Base-by-base conservation (phyloP, 2,329 filamentous ascomycete genomes). In the Claviceps sp. region DNA sequence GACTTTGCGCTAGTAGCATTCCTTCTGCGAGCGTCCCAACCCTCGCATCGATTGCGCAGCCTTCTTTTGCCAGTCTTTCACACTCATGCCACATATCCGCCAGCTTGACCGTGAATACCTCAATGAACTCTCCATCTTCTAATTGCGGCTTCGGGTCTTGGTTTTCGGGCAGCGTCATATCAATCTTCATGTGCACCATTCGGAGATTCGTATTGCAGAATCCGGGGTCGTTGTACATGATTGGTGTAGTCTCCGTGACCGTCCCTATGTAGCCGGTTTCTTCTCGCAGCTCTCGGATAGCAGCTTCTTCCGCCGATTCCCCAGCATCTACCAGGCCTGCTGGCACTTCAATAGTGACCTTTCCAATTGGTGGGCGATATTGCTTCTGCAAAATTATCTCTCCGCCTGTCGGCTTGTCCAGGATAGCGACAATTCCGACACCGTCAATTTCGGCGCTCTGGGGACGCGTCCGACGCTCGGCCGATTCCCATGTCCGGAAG, bases 81-180 rank as follows among this genome's bases (percentile, higher is more conserved):
- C 82, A 82, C 62, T 85, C 81, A 0, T 74, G 74, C 70, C 84
- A 89, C 41, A 91, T 65, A 14, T 75, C 70, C 20, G 67, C 70
- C 44, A 91, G 62, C 5, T 81, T 82, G 7, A 88, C 74, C 8
- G 77, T 79, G 60, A 91, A 90, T 37, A 83, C 82, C 64, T 90
- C 85, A 61, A 91, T 90, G 62, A 89, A 90, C 67, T 91, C 87
- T 56, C 81, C 84, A 26, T 89, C 86, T 63, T 91, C 86, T 6
- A 90, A 72, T 62, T 85, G 70, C 0, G 86, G 82, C 64, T 81
- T 74, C 1, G 79, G 80, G 50, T 85, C 72, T 62, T 83, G 77
- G 62, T 91, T 91, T 59, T 81, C 81, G 0, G 83, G 76, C 1
- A 81, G 70, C 4, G 70, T 74, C 74, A 86, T 79, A 65, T 91